Percentiles rank a stretch among this genome's conserved stretches.
These are phyloP conservation scores for Kluyveromyces dobzhanskii DNA, from an alignment of 805 yeast genomes.

Conservation along the genomic window DNA sequence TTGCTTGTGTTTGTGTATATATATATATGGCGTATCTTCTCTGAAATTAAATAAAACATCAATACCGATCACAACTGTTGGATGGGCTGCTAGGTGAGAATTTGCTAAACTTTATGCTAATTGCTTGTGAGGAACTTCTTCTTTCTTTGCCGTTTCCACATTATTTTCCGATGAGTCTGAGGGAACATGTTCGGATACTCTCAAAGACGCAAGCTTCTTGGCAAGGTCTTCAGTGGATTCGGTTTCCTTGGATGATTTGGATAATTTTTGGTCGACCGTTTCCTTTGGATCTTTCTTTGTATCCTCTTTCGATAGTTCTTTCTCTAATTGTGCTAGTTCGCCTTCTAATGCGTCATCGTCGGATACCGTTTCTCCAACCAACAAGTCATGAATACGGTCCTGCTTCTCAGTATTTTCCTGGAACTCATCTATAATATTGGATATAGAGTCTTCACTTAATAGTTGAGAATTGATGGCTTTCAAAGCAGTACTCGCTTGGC, in stretches of 20 bases:
- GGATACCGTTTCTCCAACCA: slow-evolving; percentile 12
- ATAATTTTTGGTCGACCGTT: neutral
- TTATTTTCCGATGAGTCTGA: no score
- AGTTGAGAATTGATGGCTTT: slow-evolving; percentile 31
- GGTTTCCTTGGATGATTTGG: neutral
- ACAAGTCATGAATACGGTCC: slow-evolving; percentile 32
- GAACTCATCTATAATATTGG: slow-evolving; percentile 33
- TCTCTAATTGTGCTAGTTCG: slow-evolving; percentile 32
- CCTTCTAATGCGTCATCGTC: slow-evolving; percentile 31
- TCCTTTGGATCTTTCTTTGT: neutral
- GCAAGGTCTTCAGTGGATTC: neutral
- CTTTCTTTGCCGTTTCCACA: no score
- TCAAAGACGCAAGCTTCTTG: neutral
- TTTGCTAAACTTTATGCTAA: no score
- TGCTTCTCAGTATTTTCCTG: slow-evolving; percentile 31
- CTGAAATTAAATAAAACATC: no score
- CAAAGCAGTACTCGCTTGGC: slow-evolving; percentile 31
- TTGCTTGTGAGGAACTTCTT: no score
- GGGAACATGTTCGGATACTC: neutral
- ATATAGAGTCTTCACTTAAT: slow-evolving; percentile 38
- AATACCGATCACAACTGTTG: no score
- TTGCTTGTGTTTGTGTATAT: no score
- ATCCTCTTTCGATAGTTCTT: slow-evolving; percentile 12
- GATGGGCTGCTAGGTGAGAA: no score
- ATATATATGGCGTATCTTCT: no score